Evolutionary conservation across 306 rosid species (phyloP), one percentile per base, ranked within the genome.

Genomic region (Dalbergia oliveri): DNA sequence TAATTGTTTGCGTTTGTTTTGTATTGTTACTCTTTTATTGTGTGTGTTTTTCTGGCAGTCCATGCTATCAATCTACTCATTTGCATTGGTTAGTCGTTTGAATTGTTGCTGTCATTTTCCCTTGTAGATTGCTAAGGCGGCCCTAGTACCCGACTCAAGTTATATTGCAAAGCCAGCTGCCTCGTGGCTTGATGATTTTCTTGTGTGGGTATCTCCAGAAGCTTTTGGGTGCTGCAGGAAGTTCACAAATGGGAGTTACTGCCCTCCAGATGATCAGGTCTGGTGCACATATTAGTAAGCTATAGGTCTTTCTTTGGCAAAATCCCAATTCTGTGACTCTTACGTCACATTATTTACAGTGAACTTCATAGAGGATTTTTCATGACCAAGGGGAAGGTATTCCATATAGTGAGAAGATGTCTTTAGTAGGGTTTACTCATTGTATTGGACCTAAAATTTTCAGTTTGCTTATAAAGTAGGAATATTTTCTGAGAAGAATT

Each of bases 191-290:
- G 99, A 95, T 90, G 99, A 95, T 87, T 95, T 88, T 87, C 98
- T 95, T 72, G 97, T 95, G 80, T 95, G 99, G 99, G 83, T 93
- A 74, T 95, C 99, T 81, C 99, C 99, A 63, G 98, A 95, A 87
- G 99, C 99, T 83, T 95, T 95, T 91, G 99, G 99, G 72, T 95
- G 99, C 91, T 95, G 99, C 88, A 89, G 98, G 84, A 95, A 95
- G 88, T 95, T 95, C 84, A 90, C 86, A 10, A 91, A 93, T 87
- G 94, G 86, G 71, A 89, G 92, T 56, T 93, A 90, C 75, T 95
- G 98, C 78, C 97, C 99, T 45, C 99, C 98, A 12, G 91, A 91
- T 91, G 99, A 95, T 87, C 98, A 95, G 97, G 99, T 95, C 82
- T 72, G 74, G 64, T 72, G 21, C 66, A 73, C 64, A 58, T 26